Conservation (phyloP, 2,329 filamentous ascomycete genomes). For the Aspergillus hortae region DNA sequence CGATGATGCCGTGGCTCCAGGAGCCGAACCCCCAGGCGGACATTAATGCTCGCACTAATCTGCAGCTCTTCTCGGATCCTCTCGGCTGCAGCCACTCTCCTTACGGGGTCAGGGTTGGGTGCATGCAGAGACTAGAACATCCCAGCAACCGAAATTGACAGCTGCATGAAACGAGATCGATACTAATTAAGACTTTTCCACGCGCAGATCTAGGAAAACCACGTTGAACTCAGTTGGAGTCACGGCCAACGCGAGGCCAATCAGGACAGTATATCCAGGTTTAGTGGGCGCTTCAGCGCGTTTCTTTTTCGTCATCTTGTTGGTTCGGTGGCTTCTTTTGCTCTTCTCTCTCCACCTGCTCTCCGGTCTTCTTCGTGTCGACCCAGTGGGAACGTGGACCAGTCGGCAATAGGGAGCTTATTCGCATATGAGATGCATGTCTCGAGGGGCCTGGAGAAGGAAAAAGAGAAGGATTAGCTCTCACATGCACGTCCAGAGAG, state of each 20-base stretch:
- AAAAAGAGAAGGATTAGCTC: neutral
- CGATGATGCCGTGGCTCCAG: slow-evolving; percentile 35
- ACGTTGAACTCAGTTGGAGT: neutral
- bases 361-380: neutral
- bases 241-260: neutral
- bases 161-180: slow-evolving; percentile 12
- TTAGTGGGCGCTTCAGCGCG: too few species aligned
- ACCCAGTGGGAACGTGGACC: neutral
- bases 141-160: slow-evolving; percentile 7
- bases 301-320: neutral
- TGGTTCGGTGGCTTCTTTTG: neutral
- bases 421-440: neutral
- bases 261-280: neutral
- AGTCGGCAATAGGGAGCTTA: neutral
- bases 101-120: slow-evolving; percentile 5
- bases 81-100: slow-evolving; percentile 1
- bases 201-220: neutral
- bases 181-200: slow-evolving; percentile 2
- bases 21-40: slow-evolving; percentile 13
- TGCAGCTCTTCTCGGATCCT: slow-evolving; percentile 4
- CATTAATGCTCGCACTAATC: slow-evolving; percentile 4
- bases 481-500: neutral
- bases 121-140: slow-evolving; percentile 7
- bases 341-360: neutral
- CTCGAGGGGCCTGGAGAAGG: neutral